These are phyloP conservation scores for Fragaria ananassa DNA, from an alignment of 306 rosid species.

Conservation along the genomic window DNA sequence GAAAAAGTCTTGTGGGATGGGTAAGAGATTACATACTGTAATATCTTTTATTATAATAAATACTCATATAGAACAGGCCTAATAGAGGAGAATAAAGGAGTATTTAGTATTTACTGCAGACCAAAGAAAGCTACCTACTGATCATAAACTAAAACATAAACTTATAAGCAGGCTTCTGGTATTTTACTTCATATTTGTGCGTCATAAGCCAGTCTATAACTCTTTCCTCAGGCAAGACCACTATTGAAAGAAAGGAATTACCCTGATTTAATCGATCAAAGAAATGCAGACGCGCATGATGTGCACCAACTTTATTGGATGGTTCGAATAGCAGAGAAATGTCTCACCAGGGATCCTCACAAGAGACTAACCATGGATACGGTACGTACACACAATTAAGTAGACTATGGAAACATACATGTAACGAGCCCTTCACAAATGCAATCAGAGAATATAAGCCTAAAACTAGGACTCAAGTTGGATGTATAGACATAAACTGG, in stretches of 20 bases:
- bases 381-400: slow-evolving; percentile 33
- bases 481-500: background rate
- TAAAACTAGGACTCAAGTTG: background rate
- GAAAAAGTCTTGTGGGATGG: slow-evolving; percentile 90
- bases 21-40: slow-evolving; percentile 40
- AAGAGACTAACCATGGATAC: slow-evolving; percentile 56
- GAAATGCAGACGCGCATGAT: slow-evolving; percentile 49
- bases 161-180: background rate
- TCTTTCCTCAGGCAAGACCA: slow-evolving; percentile 57
- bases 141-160: background rate
- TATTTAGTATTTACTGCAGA: background rate
- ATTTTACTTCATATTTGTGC: background rate
- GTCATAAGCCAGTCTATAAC: background rate
- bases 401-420: background rate
- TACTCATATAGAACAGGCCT: background rate
- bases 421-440: background rate
- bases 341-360: slow-evolving; percentile 64
- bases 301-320: slow-evolving; percentile 75
- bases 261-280: slow-evolving; percentile 68
- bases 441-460: background rate
- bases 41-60: background rate
- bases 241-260: slow-evolving; percentile 65
- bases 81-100: background rate
- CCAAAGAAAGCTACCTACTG: background rate
- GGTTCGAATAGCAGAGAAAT: slow-evolving; percentile 73